Evolutionary conservation across 768 basidiomycete genomes (phyloP), one percentile per base, ranked within the genome.

Genomic region (Calocera viscosa): DNA sequence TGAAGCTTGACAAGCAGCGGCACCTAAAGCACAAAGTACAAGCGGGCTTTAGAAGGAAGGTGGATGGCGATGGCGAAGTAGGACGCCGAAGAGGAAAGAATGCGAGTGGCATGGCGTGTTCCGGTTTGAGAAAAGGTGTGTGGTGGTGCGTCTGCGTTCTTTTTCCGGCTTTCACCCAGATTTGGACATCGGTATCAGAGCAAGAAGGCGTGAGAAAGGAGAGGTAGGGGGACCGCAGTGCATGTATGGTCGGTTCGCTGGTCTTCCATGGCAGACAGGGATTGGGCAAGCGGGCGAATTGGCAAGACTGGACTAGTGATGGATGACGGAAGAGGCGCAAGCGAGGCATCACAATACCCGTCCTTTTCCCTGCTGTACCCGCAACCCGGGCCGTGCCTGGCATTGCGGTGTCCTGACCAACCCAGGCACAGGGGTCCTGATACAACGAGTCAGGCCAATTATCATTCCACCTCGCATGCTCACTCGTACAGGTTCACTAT

Each of bases 251-350:
- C 26, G 8, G 26, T 60, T 60, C 53, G 24, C 22, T 60, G 30
- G 11, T 60, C 5, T 60, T 60, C 53, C 53, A 60, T 32, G 53
- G 53, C 26, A 32, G 11, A 5, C 30, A 26, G 14, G 30, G 53
- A 60, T 60, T 32, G 30, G 30, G 30, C 53, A 32, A 60, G 24
- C 53, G 14, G 53, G 30, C 11, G 19, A 22, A 60, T 10, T 26
- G 30, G 53, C 53, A 60, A 19, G 53, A 22, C 53, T 47, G 22
- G 24, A 8, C 53, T 32, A 26, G 2, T 60, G 53, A 60, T 60
- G 53, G 53, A 60, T 60, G 53, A 60, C 53, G 53, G 53, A 60
- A 32, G 53, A 60, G 53, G 53, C 53, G 53, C 53, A 28, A 32
- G 53, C 24, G 53, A 32, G 19, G 53, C 8, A 28, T 60, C 30